Base-by-base conservation (phyloP, 2,329 filamentous ascomycete species). In the Clonostachys sp. region DNA sequence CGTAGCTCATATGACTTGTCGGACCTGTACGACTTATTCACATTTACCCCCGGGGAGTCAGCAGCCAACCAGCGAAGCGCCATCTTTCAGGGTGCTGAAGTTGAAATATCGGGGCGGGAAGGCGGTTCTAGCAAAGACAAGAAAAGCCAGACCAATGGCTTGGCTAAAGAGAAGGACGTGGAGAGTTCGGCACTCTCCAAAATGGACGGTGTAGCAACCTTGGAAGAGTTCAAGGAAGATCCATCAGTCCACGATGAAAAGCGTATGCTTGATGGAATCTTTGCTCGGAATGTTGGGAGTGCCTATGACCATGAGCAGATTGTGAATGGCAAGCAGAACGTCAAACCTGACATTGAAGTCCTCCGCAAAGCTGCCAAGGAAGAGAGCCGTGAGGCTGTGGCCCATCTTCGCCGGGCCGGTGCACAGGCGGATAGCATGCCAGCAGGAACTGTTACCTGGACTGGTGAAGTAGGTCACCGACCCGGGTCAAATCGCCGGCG, bases 221-320 rank as follows among this genome's bases (percentile, higher is more conserved):
- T 89, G 47, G 85, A 89, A 60, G 72, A 78, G 5, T 88, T 80
- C 57, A 73, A 78, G 38, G 77, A 77, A 24, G 75, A 78, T 34
- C 65, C 73, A 42, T 71, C 75, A 9, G 64, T 68, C 2, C 56
- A 74, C 10, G 78, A 83, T 40, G 87, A 92, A 61, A 84, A 84
- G 46, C 87, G 89, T 41, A 82, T 97, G 54, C 87, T 97, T 72
- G 85, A 91, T 52, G 87, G 88, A 45, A 90, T 99, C 47, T 96
- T 97, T 61, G 86, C 91, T 2, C 83, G 85, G 39, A 87, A 89
- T 3, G 87, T 97, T 2, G 91, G 95, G 58, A 91, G 87, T n/a
- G 89, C 91, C 0, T 81, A 96, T 41, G 89, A 96, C 57, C 94
- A 99, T 61, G 94, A 97, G 55, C 81, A 90, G 46, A 95, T 97